Conservation (phyloP, 31 red algal genomes). For the Bonnemaisonia californica region DNA sequence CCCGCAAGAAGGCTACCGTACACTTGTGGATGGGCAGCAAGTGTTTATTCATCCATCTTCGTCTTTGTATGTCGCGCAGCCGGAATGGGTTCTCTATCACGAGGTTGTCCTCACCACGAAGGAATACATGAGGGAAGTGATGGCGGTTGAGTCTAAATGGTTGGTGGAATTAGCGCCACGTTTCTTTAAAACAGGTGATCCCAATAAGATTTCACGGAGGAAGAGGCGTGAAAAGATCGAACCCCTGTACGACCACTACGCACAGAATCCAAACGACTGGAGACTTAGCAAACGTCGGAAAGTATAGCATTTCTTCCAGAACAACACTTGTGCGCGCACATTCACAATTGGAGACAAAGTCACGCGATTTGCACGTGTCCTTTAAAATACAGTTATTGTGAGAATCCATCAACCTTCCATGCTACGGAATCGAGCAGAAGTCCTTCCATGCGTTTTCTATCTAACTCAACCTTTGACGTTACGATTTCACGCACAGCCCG, state of each 20-base stretch:
- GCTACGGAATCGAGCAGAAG: constrained; percentile 89
- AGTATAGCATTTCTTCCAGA: constrained; percentile 34
- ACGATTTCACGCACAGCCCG: constrained; percentile 53
- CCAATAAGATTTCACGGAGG: constrained; percentile 81
- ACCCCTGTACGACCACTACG: constrained; percentile 90
- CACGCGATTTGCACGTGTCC: not conserved
- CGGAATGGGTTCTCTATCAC: constrained; percentile 95
- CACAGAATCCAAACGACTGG: constrained; percentile 95
- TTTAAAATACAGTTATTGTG: constrained; percentile 44
- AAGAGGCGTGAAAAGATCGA: constrained; percentile 90
- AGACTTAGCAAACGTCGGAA: constrained; percentile 68
- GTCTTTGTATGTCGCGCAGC: constrained; percentile 81
- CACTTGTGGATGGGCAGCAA: constrained; percentile 75
- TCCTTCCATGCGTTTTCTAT: constrained; percentile 60
- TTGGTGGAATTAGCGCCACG: constrained; percentile 91
- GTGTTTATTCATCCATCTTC: constrained; percentile 97
- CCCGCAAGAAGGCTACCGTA: constrained; percentile 88
- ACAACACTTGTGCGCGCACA: too few relatives aligned
- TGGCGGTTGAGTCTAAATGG: constrained; percentile 88
- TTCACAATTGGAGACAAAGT: too few relatives aligned
- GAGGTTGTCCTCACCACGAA: constrained; percentile 95
- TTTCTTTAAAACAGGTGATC: constrained; percentile 87
- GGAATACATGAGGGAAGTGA: constrained; percentile 94
- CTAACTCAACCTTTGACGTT: constrained; percentile 44
- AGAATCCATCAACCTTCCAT: constrained; percentile 77